phyloP scores from a whole-genome alignment of 2,329 filamentous ascomycete genomes.

The Fusarium nelsonii region DNA sequence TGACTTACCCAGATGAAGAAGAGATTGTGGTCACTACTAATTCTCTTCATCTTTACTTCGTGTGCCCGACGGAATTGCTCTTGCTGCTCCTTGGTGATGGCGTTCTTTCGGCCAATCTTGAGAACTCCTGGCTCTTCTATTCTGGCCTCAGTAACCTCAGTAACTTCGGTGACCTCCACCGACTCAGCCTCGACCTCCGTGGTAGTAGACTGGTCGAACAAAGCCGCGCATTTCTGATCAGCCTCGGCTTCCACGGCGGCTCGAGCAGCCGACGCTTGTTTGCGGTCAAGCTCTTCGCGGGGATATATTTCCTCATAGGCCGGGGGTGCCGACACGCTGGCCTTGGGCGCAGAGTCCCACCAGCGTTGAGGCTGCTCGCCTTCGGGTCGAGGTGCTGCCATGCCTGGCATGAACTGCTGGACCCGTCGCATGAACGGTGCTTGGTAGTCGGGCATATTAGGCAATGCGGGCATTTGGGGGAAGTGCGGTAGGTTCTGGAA shows the following conservation, averaged over 20 bases:
- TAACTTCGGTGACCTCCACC: constrained; percentile 53
- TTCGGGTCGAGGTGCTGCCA: constrained; percentile 64
- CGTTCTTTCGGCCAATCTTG: constrained; percentile 72
- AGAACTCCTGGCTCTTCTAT: constrained; percentile 61
- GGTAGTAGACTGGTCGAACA: constrained; percentile 62
- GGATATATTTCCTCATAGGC: constrained; percentile 86
- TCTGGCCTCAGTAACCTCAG: constrained; percentile 52
- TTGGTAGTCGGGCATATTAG: constrained; percentile 77
- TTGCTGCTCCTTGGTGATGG: constrained; percentile 74
- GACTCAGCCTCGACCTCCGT: constrained; percentile 51
- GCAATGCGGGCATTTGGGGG: constrained; percentile 73
- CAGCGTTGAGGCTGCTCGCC: constrained; percentile 62
- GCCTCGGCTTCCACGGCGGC: constrained; percentile 70
- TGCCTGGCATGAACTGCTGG: constrained; percentile 78
- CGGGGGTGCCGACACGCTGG: constrained; percentile 69
- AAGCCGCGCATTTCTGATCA: constrained; percentile 66
- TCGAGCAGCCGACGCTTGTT: constrained; percentile 68
- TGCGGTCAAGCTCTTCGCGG: constrained; percentile 63
- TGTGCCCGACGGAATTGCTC: constrained; percentile 72
- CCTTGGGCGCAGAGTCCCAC: constrained; percentile 73
- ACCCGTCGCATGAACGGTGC: constrained; percentile 78
- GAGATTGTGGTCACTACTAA: constrained; percentile 73
- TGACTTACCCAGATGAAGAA: constrained; percentile 75
- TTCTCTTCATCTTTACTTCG: constrained; percentile 71
- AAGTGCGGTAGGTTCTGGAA: constrained; percentile 68